Evolutionary conservation across 1,284 basidiomycete genomes (phyloP).

Genomic region (Ustilago xerochloae): DNA sequence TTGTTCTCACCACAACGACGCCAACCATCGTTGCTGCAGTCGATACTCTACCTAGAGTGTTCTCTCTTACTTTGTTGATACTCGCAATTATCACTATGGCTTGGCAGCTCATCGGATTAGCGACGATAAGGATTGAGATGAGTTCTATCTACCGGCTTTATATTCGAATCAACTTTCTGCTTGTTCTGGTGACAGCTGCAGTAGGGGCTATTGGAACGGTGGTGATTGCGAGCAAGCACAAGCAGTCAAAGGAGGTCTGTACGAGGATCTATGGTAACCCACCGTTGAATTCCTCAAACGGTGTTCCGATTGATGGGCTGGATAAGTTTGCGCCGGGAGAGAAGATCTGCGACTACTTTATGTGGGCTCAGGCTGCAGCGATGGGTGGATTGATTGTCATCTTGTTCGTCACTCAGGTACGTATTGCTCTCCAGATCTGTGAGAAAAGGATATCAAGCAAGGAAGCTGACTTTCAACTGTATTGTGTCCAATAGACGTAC

Average conservation of each 20-base stretch:
- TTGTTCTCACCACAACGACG: conserved; percentile 35
- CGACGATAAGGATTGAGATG: conserved; percentile 33
- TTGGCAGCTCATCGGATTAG: conserved; percentile 44
- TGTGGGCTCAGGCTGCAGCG: conserved; percentile 47
- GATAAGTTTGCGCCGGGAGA: conserved; percentile 30
- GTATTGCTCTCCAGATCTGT: too few relatives aligned
- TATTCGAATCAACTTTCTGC: conserved; percentile 46
- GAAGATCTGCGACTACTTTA: conserved; percentile 46
- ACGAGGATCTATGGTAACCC: conserved; percentile 45
- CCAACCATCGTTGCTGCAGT: conserved; percentile 46
- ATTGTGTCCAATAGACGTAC: conserved; percentile 26
- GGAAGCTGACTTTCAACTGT: neutral
- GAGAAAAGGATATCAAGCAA: neutral
- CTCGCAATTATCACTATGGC: conserved; percentile 27
- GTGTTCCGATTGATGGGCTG: conserved; percentile 18
- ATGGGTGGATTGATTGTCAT: conserved; percentile 39
- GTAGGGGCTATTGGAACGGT: conserved; percentile 25
- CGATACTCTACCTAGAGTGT: conserved; percentile 29
- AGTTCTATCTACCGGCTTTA: conserved; percentile 46
- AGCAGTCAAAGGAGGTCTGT: conserved; percentile 34
- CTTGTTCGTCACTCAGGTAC: conserved; percentile 40
- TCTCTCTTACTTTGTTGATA: conserved; percentile 23
- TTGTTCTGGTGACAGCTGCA: conserved; percentile 28
- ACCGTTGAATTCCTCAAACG: conserved; percentile 26
- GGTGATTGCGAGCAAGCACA: conserved; percentile 38